phyloP scores from a whole-genome alignment of 2,329 filamentous ascomycete genomes.

The Setomelanomma holmii region DNA sequence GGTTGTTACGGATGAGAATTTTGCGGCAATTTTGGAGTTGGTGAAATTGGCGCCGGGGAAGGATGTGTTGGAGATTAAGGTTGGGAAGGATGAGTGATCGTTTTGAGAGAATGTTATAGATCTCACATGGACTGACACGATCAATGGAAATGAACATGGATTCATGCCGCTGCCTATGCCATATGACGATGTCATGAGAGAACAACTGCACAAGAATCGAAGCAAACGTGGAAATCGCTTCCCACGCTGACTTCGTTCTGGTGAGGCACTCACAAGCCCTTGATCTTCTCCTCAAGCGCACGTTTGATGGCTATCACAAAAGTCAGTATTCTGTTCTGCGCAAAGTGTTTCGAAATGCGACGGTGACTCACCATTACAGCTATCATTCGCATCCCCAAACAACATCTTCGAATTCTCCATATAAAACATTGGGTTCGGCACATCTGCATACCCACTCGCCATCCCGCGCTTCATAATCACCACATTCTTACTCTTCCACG shows the following conservation, averaged over 20 bases:
- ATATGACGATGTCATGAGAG: too few species aligned
- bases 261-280: slow-evolving; percentile 38
- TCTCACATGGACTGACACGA: too few species aligned
- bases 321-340: too few species aligned
- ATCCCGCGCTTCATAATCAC: slow-evolving; percentile 93
- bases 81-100: slow-evolving; percentile 33
- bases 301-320: slow-evolving; percentile 42
- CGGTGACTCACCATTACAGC: slow-evolving; percentile 72
- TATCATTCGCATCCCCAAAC: slow-evolving; percentile 86
- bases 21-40: slow-evolving; percentile 36
- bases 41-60: slow-evolving; percentile 29
- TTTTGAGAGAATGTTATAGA: background rate
- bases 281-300: slow-evolving; percentile 45
- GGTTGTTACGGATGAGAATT: slow-evolving; percentile 41
- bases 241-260: too few species aligned
- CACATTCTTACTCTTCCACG: slow-evolving; percentile 93
- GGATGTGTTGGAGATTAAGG: slow-evolving; percentile 43
- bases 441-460: slow-evolving; percentile 88
- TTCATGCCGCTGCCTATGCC: slow-evolving; percentile 1
- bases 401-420: slow-evolving; percentile 91
- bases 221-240: too few species aligned
- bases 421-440: slow-evolving; percentile 92
- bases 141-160: background rate
- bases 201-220: too few species aligned
- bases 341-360: too few species aligned